A percentile compares a stretch with the other conserved stretches of the same genome.
Evolutionary conservation across 306 rosid genomes (phyloP).

Genomic region (Trichosanthes cucumerina): DNA sequence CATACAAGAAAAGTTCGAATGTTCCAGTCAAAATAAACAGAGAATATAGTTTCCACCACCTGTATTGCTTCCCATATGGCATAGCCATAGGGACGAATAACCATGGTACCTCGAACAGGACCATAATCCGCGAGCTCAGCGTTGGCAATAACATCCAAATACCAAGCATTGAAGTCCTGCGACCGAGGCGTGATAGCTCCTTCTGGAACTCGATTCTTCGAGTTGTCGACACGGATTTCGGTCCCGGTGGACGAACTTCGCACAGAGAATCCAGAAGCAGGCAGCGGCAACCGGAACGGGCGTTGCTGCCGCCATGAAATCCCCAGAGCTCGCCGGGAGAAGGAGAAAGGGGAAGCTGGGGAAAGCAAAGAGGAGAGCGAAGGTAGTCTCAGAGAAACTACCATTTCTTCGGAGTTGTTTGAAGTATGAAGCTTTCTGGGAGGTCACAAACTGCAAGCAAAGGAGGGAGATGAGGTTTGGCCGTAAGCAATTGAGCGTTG

Average conservation of each 20-base stretch:
- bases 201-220: conserved; percentile 47
- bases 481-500: not conserved
- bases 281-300: conserved; percentile 11
- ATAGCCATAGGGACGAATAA: conserved; percentile 86
- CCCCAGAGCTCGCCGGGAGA: conserved; percentile 26
- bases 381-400: conserved; percentile 42
- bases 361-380: conserved; percentile 54
- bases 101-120: conserved; percentile 99
- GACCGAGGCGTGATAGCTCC: conserved; percentile 80
- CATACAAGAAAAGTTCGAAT: not conserved
- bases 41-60: conserved; percentile 20
- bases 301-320: conserved; percentile 26
- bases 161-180: conserved; percentile 93
- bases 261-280: conserved; percentile 31
- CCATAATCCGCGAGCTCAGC: conserved; percentile 98
- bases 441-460: not conserved
- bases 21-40: not conserved
- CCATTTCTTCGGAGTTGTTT: conserved; percentile 29
- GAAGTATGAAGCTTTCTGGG: not conserved
- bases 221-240: conserved; percentile 30
- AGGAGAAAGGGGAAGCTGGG: conserved; percentile 19
- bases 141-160: conserved; percentile 62
- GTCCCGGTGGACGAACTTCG: conserved; percentile 38
- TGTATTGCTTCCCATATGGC: conserved; percentile 97
- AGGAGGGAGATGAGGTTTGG: not conserved